Base-by-base conservation (phyloP, 129 eudicot species). In the Artemisia tridentata region DNA sequence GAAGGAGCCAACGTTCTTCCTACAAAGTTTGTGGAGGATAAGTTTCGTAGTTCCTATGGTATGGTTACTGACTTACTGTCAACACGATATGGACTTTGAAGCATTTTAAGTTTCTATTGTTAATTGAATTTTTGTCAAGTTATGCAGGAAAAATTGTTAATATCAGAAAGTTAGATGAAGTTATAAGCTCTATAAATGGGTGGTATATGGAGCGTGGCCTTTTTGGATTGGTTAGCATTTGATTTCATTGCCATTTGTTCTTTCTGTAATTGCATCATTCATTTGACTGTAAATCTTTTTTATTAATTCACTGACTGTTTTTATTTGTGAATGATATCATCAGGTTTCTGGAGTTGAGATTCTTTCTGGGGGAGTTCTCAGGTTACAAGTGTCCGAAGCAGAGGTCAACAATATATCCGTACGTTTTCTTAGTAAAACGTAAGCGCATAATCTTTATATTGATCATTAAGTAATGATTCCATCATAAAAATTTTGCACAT, bases 131-230 rank as follows among this genome's bases (percentile, higher is more conserved):
- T 68, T 75, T 77, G 72, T 74, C 76, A 86, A 90, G 86, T 73
- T 85, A 80, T 95, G 93, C 99, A 95, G 99, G 99, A 69, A 90
- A 95, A 83, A 84, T 95, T 55, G 95, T 95, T 27, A 95, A 95
- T 63, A 84, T 95, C 65, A 78, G 95, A 72, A 91, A 89, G 52
- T 77, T 90, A 65, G 93, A 95, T 67, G 95, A 95, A 72, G 96
- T 90, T 54, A 88, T 95, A 72, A 84, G 63, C 79, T 95, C 99
- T 64, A 90, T 95, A 51, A 82, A 90, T 63, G 85, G 88, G 71
- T 95, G 99, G 99, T 95, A 95, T 74, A 90, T 95, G 97, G 99
- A 95, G 82, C 88, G 97, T 69, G 99, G 99, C n/a, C 97, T 90
- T 72, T 95, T 95, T 86, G 99, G 99, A 80, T 73, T 88, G 99